Base-by-base conservation (phyloP, 805 yeast genomes). In the Wickerhamomyces mucosus region DNA sequence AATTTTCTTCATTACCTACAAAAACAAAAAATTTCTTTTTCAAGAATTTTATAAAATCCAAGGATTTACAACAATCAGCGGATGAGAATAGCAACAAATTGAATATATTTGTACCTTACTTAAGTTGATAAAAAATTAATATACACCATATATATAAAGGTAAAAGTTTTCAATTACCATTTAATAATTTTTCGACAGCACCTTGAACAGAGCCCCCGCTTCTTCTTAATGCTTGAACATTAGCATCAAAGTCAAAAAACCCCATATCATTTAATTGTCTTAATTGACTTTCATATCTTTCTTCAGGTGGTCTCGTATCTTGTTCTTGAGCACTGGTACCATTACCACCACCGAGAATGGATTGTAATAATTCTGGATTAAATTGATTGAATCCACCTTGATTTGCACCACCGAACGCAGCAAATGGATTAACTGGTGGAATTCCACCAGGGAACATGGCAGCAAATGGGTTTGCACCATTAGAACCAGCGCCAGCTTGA, bases 151-250 rank as follows among this genome's bases (percentile, higher is more conserved):
- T n/a, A n/a, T n/a, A n/a, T n/a, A n/a, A n/a, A n/a, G n/a, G n/a
- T n/a, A n/a, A n/a, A n/a, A n/a, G n/a, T n/a, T n/a, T n/a, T n/a
- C n/a, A n/a, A n/a, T n/a, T n/a, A n/a, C n/a, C n/a, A 39, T 69
- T 79, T 36, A 88, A 67, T 45, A 88, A 62, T 33, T 84, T 82
- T 56, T 89, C 96, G 31, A 89, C 67, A 9, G 98, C 98, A 28
- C 96, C 96, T 60, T 89, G 96, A 17, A 89, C 96, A 40, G 88
- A 83, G 7, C 98, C 98, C 21, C 98, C 98, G 34, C 89, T 75
- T 59, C 97, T 75, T 62, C 96, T 75, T 47, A 92, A 68, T 2
- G 97, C 97, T 18, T 75, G 77, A 16, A 92, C 86, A 51, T 92
- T 92, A 44, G 83, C 70, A 44, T 89, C 97, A 52, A 89, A 89